phyloP scores from a whole-genome alignment of 2,329 filamentous ascomycete genomes.

The Dothideomycetes sp. region DNA sequence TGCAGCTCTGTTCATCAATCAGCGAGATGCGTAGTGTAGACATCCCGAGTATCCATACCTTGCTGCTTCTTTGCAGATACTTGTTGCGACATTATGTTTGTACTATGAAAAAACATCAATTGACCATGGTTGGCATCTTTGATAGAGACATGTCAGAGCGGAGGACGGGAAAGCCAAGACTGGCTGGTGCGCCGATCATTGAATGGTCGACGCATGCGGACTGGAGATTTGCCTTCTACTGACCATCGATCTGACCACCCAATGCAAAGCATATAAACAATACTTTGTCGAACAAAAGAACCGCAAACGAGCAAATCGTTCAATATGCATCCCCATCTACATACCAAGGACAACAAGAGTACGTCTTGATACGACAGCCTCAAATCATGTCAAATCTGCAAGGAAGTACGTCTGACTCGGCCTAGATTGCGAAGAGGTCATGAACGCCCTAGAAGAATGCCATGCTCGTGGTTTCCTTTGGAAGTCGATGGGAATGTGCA shows the following conservation, averaged over 20 bases:
- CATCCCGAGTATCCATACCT: conserved; percentile 39
- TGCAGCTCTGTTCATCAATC: conserved; percentile 57
- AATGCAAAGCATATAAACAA: conserved; percentile 11
- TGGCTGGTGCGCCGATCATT: conserved; percentile 5
- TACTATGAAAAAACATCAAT: too few species aligned
- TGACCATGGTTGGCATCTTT: too few species aligned
- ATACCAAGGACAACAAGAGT: conserved; percentile 88
- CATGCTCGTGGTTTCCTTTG: conserved; percentile 86
- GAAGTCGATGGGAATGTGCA: conserved; percentile 87
- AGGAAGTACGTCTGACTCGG: conserved; percentile 12
- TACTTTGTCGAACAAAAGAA: not conserved
- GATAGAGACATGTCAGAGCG: too few species aligned
- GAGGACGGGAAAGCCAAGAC: conserved; percentile 11
- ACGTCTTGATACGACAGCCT: conserved; percentile 24
- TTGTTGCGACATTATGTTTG: conserved; percentile 39
- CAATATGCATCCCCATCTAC: conserved; percentile 90
- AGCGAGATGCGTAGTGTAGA: too few species aligned
- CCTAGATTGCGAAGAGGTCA: conserved; percentile 89
- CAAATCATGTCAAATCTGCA: not conserved
- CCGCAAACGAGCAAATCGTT: conserved; percentile 11
- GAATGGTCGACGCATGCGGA: too few species aligned
- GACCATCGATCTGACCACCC: not conserved
- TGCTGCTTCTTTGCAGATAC: conserved; percentile 63
- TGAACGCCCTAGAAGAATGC: conserved; percentile 89
- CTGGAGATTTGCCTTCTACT: conserved; percentile 6